Conservation (phyloP, 345 rosid genomes). For the Salix arbutifolia region DNA sequence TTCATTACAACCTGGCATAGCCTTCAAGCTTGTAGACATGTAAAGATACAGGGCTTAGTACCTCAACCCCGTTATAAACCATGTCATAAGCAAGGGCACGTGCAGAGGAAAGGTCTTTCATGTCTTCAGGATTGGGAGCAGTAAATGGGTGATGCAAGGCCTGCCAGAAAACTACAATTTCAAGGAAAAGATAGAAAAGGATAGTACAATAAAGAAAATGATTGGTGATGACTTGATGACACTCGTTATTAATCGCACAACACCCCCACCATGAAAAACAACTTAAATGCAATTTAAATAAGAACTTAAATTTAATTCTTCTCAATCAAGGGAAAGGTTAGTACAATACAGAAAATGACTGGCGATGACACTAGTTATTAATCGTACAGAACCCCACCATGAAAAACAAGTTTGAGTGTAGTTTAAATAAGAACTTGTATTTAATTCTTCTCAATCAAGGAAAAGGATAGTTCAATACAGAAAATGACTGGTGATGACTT, state of each 20-base stretch:
- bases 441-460: background rate
- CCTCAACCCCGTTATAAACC: slow-evolving; percentile 99
- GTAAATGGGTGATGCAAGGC: slow-evolving; percentile 97
- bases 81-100: slow-evolving; percentile 95
- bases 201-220: background rate
- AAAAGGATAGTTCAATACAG: too few relatives aligned
- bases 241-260: background rate
- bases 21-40: slow-evolving; percentile 2
- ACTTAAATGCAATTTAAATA: background rate
- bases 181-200: slow-evolving; percentile 1
- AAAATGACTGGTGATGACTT: too few relatives aligned
- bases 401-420: background rate
- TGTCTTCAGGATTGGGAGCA: slow-evolving; percentile 90
- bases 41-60: slow-evolving; percentile 17
- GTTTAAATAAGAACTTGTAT: background rate
- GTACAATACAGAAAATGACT: too few relatives aligned
- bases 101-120: slow-evolving; percentile 77
- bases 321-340: background rate
- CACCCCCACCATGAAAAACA: background rate
- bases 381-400: background rate
- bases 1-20: background rate
- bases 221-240: background rate
- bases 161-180: slow-evolving; percentile 33
- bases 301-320: background rate
- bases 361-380: too few relatives aligned